These are phyloP conservation scores for Coelastrella sp. DNA, from an alignment of 139 green algal species.

Conservation along the genomic window DNA sequence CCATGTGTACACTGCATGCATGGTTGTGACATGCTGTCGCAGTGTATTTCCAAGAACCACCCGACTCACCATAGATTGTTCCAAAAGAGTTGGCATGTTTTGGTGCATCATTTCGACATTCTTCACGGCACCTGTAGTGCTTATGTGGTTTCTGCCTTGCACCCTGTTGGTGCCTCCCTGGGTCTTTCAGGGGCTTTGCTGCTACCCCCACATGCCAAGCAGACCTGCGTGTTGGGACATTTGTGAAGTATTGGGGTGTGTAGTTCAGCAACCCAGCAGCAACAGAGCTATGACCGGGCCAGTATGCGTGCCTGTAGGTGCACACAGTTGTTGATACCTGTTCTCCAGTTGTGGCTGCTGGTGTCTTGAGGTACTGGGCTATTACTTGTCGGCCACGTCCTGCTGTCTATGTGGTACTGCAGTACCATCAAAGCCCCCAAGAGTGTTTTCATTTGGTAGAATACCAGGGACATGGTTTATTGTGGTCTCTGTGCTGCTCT, in stretches of 20 bases:
- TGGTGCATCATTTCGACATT: not conserved
- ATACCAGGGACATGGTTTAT: too few relatives aligned
- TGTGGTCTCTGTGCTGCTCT: too few relatives aligned
- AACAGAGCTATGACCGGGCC: not conserved
- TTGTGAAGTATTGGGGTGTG: too few relatives aligned
- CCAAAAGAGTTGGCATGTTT: conserved; percentile 10
- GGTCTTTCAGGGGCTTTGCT: not conserved
- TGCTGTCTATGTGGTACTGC: not conserved
- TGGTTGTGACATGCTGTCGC: not conserved
- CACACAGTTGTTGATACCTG: not conserved
- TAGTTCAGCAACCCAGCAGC: not conserved
- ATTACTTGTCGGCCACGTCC: not conserved
- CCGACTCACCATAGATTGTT: not conserved
- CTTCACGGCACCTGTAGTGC: not conserved
- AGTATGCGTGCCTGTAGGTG: not conserved
- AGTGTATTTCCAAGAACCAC: not conserved
- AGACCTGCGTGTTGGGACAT: too few relatives aligned
- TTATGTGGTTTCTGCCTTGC: too few relatives aligned
- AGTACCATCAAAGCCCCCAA: too few relatives aligned
- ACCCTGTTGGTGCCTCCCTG: not conserved
- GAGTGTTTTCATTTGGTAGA: too few relatives aligned
- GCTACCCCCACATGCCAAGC: too few relatives aligned
- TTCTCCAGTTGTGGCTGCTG: not conserved
- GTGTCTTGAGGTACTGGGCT: not conserved
- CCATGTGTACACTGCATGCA: not conserved